These are phyloP conservation scores for Macadamia tetraphylla DNA, from an alignment of 164 flowering plant genomes.

Conservation along the genomic window DNA sequence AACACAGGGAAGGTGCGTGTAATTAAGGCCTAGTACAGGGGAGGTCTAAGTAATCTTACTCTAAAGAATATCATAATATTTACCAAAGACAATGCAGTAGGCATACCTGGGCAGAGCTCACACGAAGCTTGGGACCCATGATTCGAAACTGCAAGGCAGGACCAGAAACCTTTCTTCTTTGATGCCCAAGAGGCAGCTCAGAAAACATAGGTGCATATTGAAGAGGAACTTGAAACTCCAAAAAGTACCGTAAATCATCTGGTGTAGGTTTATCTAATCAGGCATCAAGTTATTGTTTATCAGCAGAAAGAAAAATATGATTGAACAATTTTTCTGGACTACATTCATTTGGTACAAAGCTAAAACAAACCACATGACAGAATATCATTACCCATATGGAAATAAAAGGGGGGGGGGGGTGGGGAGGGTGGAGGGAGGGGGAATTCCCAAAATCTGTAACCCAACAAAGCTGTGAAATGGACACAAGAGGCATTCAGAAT, in stretches of 20 bases:
- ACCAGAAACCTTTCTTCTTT: constrained; percentile 46
- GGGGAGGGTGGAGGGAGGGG: too few relatives aligned
- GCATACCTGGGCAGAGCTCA: constrained; percentile 62
- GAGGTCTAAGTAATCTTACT: too few relatives aligned
- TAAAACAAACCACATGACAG: too few relatives aligned
- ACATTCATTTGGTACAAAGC: too few relatives aligned
- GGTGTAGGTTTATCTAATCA: constrained; percentile 67
- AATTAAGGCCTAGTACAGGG: too few relatives aligned
- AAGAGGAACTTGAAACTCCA: constrained; percentile 88
- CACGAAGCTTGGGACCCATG: constrained; percentile 61
- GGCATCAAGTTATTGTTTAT: not conserved
- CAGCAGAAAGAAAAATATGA: not conserved
- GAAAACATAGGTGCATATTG: constrained; percentile 92
- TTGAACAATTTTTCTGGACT: not conserved
- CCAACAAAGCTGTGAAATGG: too few relatives aligned
- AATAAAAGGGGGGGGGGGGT: too few relatives aligned
- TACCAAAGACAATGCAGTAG: not conserved
- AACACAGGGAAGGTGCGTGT: too few relatives aligned
- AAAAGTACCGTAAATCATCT: constrained; percentile 67
- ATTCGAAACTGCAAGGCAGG: constrained; percentile 69
- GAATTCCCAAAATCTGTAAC: too few relatives aligned
- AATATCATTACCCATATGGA: too few relatives aligned
- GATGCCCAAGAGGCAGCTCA: constrained; percentile 88
- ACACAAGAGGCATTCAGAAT: too few relatives aligned
- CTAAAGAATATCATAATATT: too few relatives aligned